Evolutionary conservation across 2,329 filamentous ascomycete genomes (phyloP).

Genomic region (Coniochaeta sp.): DNA sequence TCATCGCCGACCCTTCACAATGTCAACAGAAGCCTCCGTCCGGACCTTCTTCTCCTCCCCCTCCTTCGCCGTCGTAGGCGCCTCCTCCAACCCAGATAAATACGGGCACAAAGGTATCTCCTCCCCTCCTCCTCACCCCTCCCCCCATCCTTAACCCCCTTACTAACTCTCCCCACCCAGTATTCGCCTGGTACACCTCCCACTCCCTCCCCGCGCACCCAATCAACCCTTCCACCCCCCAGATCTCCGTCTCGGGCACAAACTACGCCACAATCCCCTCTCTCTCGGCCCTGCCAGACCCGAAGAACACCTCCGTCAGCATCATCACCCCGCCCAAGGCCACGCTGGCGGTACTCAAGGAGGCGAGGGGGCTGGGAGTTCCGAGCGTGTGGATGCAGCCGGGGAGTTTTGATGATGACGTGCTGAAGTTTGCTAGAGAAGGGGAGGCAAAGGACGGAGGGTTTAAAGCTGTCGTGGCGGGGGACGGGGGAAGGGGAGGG

Average conservation of each 20-base stretch:
- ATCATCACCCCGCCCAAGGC: constrained; percentile 81
- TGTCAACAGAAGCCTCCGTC: constrained; percentile 64
- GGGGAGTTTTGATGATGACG: constrained; percentile 74
- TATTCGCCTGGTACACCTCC: constrained; percentile 82
- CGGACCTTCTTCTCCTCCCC: constrained; percentile 74
- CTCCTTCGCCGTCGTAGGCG: constrained; percentile 82
- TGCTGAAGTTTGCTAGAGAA: constrained; percentile 59
- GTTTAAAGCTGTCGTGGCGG: constrained; percentile 66
- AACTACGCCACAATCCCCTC: constrained; percentile 59
- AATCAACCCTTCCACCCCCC: constrained; percentile 66
- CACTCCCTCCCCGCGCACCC: constrained; percentile 73
- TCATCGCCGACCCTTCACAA: constrained; percentile 17
- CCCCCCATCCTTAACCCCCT: background rate
- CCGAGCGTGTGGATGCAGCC: constrained; percentile 84
- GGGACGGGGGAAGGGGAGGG: constrained; percentile 53
- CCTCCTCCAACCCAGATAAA: constrained; percentile 76
- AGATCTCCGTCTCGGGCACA: constrained; percentile 53
- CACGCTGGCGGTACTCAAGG: constrained; percentile 66
- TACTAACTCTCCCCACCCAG: constrained; percentile 35
- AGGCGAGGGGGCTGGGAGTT: constrained; percentile 69
- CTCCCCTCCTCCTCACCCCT: constrained; percentile 4
- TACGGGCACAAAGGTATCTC: constrained; percentile 83
- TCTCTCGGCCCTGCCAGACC: constrained; percentile 57
- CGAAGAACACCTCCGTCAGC: constrained; percentile 67
- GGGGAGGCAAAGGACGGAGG: constrained; percentile 45